Base-by-base conservation (phyloP, 495 filamentous ascomycete species). In the Arthonia radiata region DNA sequence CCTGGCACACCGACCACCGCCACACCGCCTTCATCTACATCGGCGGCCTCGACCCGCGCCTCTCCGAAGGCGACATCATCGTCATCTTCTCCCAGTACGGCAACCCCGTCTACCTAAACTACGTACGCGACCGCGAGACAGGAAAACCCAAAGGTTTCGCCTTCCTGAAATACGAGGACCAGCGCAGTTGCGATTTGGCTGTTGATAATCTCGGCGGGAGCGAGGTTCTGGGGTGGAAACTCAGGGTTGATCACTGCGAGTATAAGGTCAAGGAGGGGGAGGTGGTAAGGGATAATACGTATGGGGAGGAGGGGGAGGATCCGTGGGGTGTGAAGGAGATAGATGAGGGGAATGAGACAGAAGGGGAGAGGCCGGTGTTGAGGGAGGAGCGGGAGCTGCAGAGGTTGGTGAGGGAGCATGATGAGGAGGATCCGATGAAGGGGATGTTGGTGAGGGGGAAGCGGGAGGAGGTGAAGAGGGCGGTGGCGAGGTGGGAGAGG, bases 401-500 rank as follows among this genome's bases (percentile, higher is more conserved):
- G 30, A 62, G 67, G 28, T 41, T 93, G 37, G 67, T 86, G 11
- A 48, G 57, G 32, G 67, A 80, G 12, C 72, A 89, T 35, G 83
- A 93, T 36, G 82, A 93, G 13, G 86, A 93, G 38, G 83, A 97
- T 50, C 83, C 86, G 2, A 93, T 94, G 86, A 94, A 92, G 50
- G 64, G 66, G 27, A 89, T 75, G 42, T 46, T 92, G 26, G 61
- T 93, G 14, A 55, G 79, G 24, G 72, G 86, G 51, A 92, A 92
- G 61, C 76, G 71, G 40, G 74, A 80, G 35, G 78, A 92, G 44
- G 64, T 90, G 18, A 64, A 69, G 18, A 57, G 52, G 26, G 81
- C 79, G 1, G 39, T 77, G 37, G 55, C 59, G 34, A 64, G 49
- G 34, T 47, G 59, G 29, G 35, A 35, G 31, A 52, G 27, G 24